Evolutionary conservation across 169 alveolate genomes (phyloP), one percentile per base, ranked within the genome.

Genomic region (Cryptosporidium canis): DNA sequence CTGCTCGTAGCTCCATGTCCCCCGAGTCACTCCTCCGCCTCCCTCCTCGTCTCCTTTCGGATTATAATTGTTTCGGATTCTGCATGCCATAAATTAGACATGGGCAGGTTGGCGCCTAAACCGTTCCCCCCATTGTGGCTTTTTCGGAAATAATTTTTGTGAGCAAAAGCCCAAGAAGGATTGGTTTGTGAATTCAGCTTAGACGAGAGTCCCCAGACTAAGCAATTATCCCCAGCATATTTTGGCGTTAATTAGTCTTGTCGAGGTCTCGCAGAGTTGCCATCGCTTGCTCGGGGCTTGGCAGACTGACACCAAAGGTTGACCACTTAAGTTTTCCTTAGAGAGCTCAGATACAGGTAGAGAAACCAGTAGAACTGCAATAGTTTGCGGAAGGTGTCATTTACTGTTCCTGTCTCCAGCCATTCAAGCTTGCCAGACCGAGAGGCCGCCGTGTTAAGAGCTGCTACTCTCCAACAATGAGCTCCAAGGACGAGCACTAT

Each of bases 401-500:
- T 31, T 45, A 61, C 58, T 44, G 47, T 58, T 66, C 45, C 27
- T 21, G 44, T 84, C 71, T 66, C 39, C 39, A 41, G 56, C 58
- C 56, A 11, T 63, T 63, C 67, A 85, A 58, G 29, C 21, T 83
- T 39, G 70, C 45, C 41, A 61, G 45, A 24, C 82, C 24, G 47
- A 83, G 44, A 51, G 71, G 47, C 70, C 35, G 18, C 8, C 31
- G 39, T 39, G 51, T 64, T 64, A 51, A 72, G 33, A 66, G 14
- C 64, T 43, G 45, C 35, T 77, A 41, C 55, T 70, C 21, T 41
- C 39, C n/a, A 43, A 37, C 43, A 51, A 24, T 90, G 92, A 90
- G 91, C 61, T 83, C 87, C 84, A 85, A 85, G 58, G 95, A 93
- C 67, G 94, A 93, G 63, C 92, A 93, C 55, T 93, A 93, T 83